phyloP scores from a whole-genome alignment of 108 stramenopile species.

The Phaeodactylum tricornutum region DNA sequence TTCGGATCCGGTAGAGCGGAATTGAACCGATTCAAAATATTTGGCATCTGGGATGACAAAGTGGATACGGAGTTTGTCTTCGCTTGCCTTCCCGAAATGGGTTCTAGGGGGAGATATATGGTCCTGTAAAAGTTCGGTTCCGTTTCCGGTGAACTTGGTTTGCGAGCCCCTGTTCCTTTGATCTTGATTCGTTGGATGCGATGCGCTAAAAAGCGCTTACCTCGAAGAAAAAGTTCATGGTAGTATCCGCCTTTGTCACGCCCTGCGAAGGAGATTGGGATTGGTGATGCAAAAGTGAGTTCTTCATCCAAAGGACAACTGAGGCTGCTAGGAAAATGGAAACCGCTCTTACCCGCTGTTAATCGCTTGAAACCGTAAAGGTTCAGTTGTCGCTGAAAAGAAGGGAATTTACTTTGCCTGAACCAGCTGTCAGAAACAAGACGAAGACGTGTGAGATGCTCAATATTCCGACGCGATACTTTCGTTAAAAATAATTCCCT shows the following conservation, averaged over 20 bases:
- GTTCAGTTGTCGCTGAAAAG: constrained; percentile 69
- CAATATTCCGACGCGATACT: too few relatives aligned
- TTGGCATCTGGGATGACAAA: too few relatives aligned
- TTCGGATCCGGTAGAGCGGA: too few relatives aligned
- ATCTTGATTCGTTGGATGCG: constrained; percentile 63
- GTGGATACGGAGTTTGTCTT: too few relatives aligned
- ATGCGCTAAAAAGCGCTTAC: constrained; percentile 47
- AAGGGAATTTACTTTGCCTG: constrained; percentile 31
- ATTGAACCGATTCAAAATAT: too few relatives aligned
- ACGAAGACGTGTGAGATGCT: not conserved
- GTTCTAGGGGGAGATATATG: too few relatives aligned
- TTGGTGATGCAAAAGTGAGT: not conserved
- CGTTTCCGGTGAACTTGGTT: not conserved
- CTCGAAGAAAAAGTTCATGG: constrained; percentile 69
- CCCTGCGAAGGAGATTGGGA: not conserved
- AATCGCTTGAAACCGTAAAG: constrained; percentile 57
- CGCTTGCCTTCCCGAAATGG: too few relatives aligned
- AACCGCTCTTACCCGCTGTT: constrained; percentile 14
- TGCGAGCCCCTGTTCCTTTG: constrained; percentile 72
- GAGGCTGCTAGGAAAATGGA: not conserved
- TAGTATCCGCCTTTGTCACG: constrained; percentile 21
- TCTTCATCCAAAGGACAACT: not conserved
- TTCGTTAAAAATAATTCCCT: not conserved
- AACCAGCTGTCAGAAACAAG: not conserved
- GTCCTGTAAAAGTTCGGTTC: too few relatives aligned